Percentiles rank a stretch among this genome's conserved stretches.
phyloP scores from a whole-genome alignment of 257 asterid species.

The Paulownia fortunei region DNA sequence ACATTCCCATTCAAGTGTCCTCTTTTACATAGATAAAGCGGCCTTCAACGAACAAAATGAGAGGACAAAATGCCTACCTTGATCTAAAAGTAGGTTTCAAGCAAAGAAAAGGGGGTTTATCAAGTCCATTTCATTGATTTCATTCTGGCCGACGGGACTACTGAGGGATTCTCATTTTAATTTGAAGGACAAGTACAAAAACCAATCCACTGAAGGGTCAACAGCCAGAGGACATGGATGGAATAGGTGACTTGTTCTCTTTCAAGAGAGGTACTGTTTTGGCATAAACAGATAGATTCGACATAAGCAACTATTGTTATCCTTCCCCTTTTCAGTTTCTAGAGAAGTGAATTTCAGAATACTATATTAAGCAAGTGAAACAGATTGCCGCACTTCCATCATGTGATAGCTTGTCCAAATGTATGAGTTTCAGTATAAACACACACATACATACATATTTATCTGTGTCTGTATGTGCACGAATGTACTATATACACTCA shows the following conservation, averaged over 20 bases:
- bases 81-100: background rate
- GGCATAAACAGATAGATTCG: background rate
- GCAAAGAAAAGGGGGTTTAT: background rate
- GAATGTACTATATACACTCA: background rate
- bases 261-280: background rate
- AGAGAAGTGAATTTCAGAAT: background rate
- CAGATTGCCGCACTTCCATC: conserved; percentile 6
- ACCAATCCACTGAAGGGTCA: background rate
- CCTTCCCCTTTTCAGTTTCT: background rate
- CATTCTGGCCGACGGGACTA: background rate
- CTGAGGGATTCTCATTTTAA: background rate
- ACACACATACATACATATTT: background rate
- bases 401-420: conserved; percentile 15
- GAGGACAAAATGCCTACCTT: background rate
- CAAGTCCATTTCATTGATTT: conserved; percentile 4
- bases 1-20: conserved; percentile 9
- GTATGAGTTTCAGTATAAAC: conserved; percentile 6
- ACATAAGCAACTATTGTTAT: background rate
- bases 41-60: conserved; percentile 1
- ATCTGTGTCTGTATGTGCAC: background rate
- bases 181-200: background rate
- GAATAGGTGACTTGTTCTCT: background rate
- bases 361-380: background rate
- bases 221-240: background rate
- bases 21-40: conserved; percentile 18